Conservation (phyloP, 2,329 filamentous ascomycete species). For the Leptoxyphium fumago region DNA sequence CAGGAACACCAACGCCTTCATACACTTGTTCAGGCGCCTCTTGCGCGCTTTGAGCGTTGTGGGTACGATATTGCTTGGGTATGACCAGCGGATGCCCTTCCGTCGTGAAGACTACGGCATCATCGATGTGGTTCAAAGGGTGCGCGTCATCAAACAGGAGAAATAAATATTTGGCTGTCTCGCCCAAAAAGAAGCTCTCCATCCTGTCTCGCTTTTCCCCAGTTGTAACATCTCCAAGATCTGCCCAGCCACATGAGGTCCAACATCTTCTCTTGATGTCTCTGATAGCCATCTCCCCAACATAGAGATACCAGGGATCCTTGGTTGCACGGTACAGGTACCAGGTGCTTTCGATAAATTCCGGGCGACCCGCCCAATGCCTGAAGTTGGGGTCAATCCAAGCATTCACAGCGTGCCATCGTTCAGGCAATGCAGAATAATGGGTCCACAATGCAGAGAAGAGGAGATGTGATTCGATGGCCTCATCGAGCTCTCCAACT, state of each 20-base stretch:
- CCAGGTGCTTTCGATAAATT: constrained; percentile 95
- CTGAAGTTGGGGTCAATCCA: constrained; percentile 72
- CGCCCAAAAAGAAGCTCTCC: constrained; percentile 97
- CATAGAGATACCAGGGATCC: constrained; percentile 91
- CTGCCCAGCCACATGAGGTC: constrained; percentile 86
- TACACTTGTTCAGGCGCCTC: not conserved
- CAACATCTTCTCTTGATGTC: constrained; percentile 83
- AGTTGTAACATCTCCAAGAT: constrained; percentile 44
- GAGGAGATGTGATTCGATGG: constrained; percentile 74
- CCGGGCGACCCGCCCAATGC: constrained; percentile 91
- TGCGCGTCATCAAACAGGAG: constrained; percentile 76
- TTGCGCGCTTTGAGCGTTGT: not conserved
- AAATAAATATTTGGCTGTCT: constrained; percentile 93
- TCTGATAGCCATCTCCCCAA: constrained; percentile 84
- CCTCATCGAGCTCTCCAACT: constrained; percentile 81
- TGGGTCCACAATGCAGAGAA: constrained; percentile 90
- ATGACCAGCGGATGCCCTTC: constrained; percentile 90
- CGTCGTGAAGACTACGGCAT: constrained; percentile 83
- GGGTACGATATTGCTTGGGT: constrained; percentile 33
- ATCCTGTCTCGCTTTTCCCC: constrained; percentile 86
- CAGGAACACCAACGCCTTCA: not conserved
- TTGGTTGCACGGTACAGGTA: constrained; percentile 86
- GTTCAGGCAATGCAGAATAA: constrained; percentile 83
- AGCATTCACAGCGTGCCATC: constrained; percentile 57
- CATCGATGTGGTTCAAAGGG: constrained; percentile 74